phyloP scores from a whole-genome alignment of 2,329 filamentous ascomycete genomes.

The Aspergillus viridinutans region DNA sequence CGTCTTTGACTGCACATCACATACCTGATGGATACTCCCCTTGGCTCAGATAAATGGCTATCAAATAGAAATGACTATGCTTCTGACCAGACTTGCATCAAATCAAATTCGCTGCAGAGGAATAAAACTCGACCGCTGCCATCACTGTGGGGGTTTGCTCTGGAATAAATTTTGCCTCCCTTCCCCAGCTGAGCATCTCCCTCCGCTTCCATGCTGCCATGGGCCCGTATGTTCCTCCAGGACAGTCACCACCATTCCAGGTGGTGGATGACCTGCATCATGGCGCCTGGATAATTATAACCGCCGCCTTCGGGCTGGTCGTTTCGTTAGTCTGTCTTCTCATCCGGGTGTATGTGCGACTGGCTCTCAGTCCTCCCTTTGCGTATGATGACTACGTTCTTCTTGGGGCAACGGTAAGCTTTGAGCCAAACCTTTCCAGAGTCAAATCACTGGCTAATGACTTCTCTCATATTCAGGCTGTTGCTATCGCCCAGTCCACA shows the following conservation, averaged over 20 bases:
- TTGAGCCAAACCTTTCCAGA: background rate
- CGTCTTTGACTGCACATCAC: background rate
- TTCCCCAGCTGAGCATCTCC: background rate
- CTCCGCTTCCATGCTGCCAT: slow-evolving; percentile 13
- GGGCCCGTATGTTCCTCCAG: slow-evolving; percentile 29
- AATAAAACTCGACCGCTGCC: background rate
- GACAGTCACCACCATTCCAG: slow-evolving; percentile 34
- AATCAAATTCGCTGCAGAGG: background rate
- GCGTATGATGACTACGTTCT: slow-evolving; percentile 33
- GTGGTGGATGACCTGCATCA: slow-evolving; percentile 38
- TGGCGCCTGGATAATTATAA: slow-evolving; percentile 37
- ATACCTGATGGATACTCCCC: background rate
- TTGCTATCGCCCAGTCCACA: slow-evolving; percentile 29
- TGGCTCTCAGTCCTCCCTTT: slow-evolving; percentile 28
- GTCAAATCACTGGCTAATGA: background rate
- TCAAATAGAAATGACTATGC: background rate
- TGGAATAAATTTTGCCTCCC: background rate
- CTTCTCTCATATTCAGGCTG: slow-evolving; percentile 12
- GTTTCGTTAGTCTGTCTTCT: slow-evolving; percentile 33
- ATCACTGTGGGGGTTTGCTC: background rate
- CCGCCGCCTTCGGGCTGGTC: slow-evolving; percentile 34
- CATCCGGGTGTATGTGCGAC: slow-evolving; percentile 36
- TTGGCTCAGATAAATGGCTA: background rate
- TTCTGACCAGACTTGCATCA: background rate
- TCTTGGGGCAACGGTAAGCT: slow-evolving; percentile 29